Evolutionary conservation across 306 rosid genomes (phyloP), one percentile per base, ranked within the genome.

Genomic region (Hippophae tibetana): DNA sequence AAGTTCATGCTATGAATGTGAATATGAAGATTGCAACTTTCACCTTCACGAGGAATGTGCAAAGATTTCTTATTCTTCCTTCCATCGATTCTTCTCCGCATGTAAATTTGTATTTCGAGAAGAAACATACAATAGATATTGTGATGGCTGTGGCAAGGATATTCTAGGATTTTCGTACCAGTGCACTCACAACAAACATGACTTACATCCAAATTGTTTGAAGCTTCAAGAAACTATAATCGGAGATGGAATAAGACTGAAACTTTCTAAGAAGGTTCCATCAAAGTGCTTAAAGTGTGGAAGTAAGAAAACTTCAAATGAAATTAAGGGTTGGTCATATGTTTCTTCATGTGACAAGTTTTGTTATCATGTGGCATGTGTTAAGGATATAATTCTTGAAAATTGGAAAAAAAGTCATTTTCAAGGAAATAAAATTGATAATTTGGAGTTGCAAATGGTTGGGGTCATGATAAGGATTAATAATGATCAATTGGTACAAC

Each of bases 71-170:
- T 13, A 72, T 5, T 3, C 42, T 0, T 31, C 38, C 31, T 43
- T 25, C 38, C 81, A 81, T 58, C 72, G 13, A 6, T 71, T 71
- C 49, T 72, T 75, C 40, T 7, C 23, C 1, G 2, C 23, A 3
- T 66, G 75, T 6, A 1, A n/a, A 1, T 67, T 81, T 7, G 54
- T 40, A 18, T 72, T 81, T 11, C 9, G 43, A 26, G 60, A 52
- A 12, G 54, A 26, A 44, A 63, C 40, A 9, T 54, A 9, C 70
- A 62, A 0, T 61, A 69, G 75, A 31, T 43, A 38, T 0, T 81
- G 83, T 10, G 83, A 78, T 64, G 87, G 68, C 18, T 78, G 87
- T 14, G 83, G 83, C 43, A 69, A 69, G 25, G 81, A 81, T 70
- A 66, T 78, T 52, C n/a, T 43, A 61, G 83, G 83, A 44, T 69